Evolutionary conservation across 345 rosid genomes (phyloP).

Genomic region (Cardamine chenopodiifolia): DNA sequence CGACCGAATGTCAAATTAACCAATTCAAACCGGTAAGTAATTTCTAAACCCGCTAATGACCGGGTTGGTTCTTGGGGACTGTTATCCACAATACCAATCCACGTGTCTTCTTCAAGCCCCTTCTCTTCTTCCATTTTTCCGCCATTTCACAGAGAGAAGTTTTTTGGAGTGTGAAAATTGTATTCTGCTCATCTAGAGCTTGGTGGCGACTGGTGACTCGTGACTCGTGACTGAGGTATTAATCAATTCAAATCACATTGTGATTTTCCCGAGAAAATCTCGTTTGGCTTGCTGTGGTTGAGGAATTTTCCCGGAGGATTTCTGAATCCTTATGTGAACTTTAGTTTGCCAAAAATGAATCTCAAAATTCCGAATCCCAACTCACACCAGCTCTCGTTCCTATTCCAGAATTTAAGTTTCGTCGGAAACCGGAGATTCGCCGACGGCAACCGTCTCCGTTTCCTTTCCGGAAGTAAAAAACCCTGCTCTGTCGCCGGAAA

Average conservation of each 20-base stretch:
- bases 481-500: slow-evolving; percentile 33
- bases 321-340: slow-evolving; percentile 27
- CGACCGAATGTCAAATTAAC: background rate
- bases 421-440: slow-evolving; percentile 40
- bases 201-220: background rate
- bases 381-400: slow-evolving; percentile 43
- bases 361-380: slow-evolving; percentile 44
- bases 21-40: slow-evolving; percentile 22
- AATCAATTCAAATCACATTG: background rate
- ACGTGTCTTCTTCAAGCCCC: slow-evolving; percentile 52
- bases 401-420: slow-evolving; percentile 34
- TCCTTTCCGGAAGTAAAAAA: slow-evolving; percentile 40
- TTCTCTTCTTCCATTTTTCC: slow-evolving; percentile 26
- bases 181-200: background rate
- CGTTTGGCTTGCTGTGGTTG: slow-evolving; percentile 1
- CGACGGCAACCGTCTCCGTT: slow-evolving; percentile 38
- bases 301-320: slow-evolving; percentile 5
- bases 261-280: slow-evolving; percentile 22
- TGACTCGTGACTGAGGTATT: background rate
- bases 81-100: slow-evolving; percentile 56
- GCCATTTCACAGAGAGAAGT: slow-evolving; percentile 24
- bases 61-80: slow-evolving; percentile 22
- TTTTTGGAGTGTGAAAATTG: background rate
- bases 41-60: background rate
- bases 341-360: slow-evolving; percentile 31